Conservation (phyloP, 495 filamentous ascomycete genomes). For the Penicillium longicatenatum region DNA sequence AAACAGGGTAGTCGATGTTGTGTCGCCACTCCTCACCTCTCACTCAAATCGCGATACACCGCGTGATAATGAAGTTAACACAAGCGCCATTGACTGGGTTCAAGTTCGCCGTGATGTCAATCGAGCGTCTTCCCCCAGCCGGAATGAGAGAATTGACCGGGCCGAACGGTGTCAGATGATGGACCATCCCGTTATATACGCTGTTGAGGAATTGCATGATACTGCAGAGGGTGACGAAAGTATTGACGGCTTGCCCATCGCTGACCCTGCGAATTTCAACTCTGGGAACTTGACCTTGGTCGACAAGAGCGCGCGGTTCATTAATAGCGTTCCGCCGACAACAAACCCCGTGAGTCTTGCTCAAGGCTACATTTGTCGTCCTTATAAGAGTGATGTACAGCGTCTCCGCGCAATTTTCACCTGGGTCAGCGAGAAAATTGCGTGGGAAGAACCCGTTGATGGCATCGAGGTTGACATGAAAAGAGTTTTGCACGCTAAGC, state of each 20-base stretch:
- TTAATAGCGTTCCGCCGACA: constrained; percentile 85
- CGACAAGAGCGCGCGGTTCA: constrained; percentile 92
- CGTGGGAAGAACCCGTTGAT: constrained; percentile 95
- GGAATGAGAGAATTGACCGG: constrained; percentile 81
- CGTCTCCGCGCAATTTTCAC: constrained; percentile 91
- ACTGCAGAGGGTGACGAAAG: constrained; percentile 90
- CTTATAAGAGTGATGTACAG: constrained; percentile 93
- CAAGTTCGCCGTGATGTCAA: constrained; percentile 95
- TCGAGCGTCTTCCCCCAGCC: constrained; percentile 86
- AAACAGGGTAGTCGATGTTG: constrained; percentile 33
- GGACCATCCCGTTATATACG: constrained; percentile 82
- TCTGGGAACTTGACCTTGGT: constrained; percentile 79
- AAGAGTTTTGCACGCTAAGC: constrained; percentile 77
- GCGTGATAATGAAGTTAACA: constrained; percentile 67
- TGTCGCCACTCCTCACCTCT: constrained; percentile 37
- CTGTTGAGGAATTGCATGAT: constrained; percentile 84
- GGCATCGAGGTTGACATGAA: constrained; percentile 72
- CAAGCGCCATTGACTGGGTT: constrained; percentile 79
- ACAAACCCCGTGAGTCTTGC: constrained; percentile 83
- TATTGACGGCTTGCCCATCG: constrained; percentile 77
- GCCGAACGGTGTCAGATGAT: constrained; percentile 94
- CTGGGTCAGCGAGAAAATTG: constrained; percentile 92
- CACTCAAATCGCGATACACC: constrained; percentile 49
- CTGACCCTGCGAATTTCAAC: constrained; percentile 81
- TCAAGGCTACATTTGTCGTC: constrained; percentile 89